Evolutionary conservation across 495 filamentous ascomycete species (phyloP).

Genomic region (Xylaria castorea): DNA sequence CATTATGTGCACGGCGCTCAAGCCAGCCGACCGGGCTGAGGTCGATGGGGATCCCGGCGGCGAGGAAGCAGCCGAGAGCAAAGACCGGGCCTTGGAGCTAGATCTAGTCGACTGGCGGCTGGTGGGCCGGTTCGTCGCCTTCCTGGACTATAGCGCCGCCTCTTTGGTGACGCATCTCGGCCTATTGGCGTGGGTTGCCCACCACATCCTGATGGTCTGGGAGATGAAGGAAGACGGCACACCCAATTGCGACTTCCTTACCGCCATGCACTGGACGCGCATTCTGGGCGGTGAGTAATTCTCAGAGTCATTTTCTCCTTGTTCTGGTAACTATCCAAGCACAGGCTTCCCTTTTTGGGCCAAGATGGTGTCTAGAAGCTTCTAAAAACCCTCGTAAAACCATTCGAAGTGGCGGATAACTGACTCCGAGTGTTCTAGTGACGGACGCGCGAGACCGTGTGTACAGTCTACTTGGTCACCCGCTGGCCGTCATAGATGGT

Average conservation of each 20-base stretch:
- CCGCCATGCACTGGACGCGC: not conserved
- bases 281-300: too few relatives aligned
- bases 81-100: not conserved
- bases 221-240: not conserved
- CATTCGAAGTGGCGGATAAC: too few relatives aligned
- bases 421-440: too few relatives aligned
- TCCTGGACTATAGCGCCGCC: not conserved
- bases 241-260: not conserved
- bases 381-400: too few relatives aligned
- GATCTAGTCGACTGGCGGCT: conserved; percentile 2
- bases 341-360: too few relatives aligned
- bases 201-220: conserved; percentile 3
- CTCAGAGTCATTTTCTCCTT: too few relatives aligned
- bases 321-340: too few relatives aligned
- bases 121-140: not conserved
- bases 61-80: not conserved
- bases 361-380: too few relatives aligned
- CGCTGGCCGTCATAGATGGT: not conserved
- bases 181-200: not conserved
- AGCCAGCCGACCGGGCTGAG: not conserved
- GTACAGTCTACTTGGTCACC: not conserved
- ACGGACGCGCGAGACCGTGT: not conserved
- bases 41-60: not conserved
- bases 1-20: conserved; percentile 7
- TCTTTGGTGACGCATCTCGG: not conserved